Percentiles rank a stretch among this genome's conserved stretches.
These are phyloP conservation scores for Nigrograna mackinnonii DNA, from an alignment of 2,329 filamentous ascomycete genomes.

Conservation along the genomic window DNA sequence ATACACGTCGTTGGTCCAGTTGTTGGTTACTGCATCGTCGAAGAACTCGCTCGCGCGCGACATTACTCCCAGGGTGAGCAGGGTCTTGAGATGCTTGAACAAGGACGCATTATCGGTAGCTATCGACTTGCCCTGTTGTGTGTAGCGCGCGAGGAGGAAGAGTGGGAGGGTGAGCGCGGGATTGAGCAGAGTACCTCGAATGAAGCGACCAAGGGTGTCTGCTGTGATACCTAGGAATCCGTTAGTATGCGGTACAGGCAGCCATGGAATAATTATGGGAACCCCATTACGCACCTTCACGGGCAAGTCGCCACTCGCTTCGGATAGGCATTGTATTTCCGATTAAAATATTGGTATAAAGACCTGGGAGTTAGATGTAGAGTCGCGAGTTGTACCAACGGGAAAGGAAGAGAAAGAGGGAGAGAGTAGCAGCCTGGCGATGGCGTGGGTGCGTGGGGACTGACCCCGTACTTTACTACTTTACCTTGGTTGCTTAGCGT, in stretches of 20 bases:
- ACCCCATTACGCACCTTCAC: slow-evolving; percentile 35
- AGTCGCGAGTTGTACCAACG: too few relatives aligned
- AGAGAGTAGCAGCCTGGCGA: too few relatives aligned
- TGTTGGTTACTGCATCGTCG: slow-evolving; percentile 55
- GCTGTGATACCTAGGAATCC: slow-evolving; percentile 38
- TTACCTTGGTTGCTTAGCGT: too few relatives aligned
- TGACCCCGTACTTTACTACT: too few relatives aligned
- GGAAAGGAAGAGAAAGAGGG: too few relatives aligned
- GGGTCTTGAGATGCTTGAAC: slow-evolving; percentile 56
- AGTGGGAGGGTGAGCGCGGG: slow-evolving; percentile 67
- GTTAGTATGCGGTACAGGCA: not conserved
- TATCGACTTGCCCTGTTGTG: slow-evolving; percentile 62
- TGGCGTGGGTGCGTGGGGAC: too few relatives aligned
- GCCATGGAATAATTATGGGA: not conserved
- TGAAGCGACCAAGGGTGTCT: slow-evolving; percentile 61
- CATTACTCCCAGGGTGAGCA: slow-evolving; percentile 58
- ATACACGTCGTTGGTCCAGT: slow-evolving; percentile 58
- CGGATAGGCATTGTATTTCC: slow-evolving; percentile 46
- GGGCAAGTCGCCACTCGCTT: slow-evolving; percentile 41
- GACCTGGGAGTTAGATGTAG: too few relatives aligned
- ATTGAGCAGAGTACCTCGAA: slow-evolving; percentile 66
- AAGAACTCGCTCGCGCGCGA: slow-evolving; percentile 55
- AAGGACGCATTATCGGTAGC: slow-evolving; percentile 53
- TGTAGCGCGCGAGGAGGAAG: slow-evolving; percentile 65
- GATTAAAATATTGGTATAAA: too few relatives aligned